A percentile compares a stretch with the other conserved stretches of the same genome.
Evolutionary conservation across 192 early-diverging fungal genomes (phyloP).

Genomic region (Diversispora epigaea): DNA sequence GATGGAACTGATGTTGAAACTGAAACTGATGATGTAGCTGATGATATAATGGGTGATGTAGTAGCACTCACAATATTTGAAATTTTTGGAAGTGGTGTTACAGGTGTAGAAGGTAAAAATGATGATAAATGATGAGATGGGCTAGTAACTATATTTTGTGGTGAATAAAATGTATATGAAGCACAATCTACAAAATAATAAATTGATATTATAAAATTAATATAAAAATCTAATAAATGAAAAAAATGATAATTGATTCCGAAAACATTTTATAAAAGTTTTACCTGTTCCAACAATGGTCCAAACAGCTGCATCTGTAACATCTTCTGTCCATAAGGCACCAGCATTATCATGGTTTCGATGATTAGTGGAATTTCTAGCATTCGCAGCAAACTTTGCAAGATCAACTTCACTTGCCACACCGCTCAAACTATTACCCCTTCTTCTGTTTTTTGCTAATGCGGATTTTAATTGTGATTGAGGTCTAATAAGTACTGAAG

Average conservation of each 20-base stretch:
- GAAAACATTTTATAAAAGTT: constrained; percentile 11
- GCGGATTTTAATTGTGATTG: constrained; percentile 27
- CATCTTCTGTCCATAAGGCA: constrained; percentile 73
- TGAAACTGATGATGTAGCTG: constrained; percentile 35
- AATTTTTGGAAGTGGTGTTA: constrained; percentile 22
- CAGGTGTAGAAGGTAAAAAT: background rate
- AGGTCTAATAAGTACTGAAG: constrained; percentile 42
- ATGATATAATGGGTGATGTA: constrained; percentile 41
- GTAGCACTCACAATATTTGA: constrained; percentile 6
- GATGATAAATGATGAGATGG: constrained; percentile 34
- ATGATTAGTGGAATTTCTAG: constrained; percentile 29
- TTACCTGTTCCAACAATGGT: constrained; percentile 85
- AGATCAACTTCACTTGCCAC: constrained; percentile 41
- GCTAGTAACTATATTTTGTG: constrained; percentile 40
- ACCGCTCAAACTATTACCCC: constrained; percentile 56
- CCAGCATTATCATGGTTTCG: constrained; percentile 34
- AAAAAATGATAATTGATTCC: constrained; percentile 1
- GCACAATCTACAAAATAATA: constrained; percentile 48
- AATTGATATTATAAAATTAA: background rate
- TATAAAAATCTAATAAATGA: background rate
- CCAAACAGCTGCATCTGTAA: constrained; percentile 89
- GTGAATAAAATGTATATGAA: constrained; percentile 53
- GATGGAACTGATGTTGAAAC: too few relatives aligned
- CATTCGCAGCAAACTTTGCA: constrained; percentile 36
- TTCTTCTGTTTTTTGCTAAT: constrained; percentile 42